Evolutionary conservation across 2,329 filamentous ascomycete species (phyloP).

Genomic region (Pseudopithomyces chartarum): DNA sequence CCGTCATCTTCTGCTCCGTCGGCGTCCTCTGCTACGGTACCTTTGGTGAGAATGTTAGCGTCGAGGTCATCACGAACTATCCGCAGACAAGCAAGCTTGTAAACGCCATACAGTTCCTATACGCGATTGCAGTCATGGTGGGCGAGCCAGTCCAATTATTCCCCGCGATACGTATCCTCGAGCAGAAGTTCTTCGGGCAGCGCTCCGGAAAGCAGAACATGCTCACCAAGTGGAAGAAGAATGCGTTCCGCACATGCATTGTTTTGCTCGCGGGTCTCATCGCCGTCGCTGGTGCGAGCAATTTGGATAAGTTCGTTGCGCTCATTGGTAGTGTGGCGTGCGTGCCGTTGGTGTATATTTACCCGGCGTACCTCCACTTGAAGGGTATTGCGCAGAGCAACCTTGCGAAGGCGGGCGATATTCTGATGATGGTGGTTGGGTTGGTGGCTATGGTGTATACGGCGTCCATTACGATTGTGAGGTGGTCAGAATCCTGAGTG

Average conservation of each 20-base stretch:
- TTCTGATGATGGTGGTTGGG: constrained; percentile 67
- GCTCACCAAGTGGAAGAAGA: constrained; percentile 78
- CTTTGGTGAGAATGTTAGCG: constrained; percentile 70
- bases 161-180: constrained; percentile 73
- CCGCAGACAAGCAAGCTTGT: constrained; percentile 73
- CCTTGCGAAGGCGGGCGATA: constrained; percentile 62
- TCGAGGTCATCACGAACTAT: constrained; percentile 78
- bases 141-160: constrained; percentile 77
- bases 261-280: constrained; percentile 65
- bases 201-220: constrained; percentile 68
- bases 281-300: constrained; percentile 67
- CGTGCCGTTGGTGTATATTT: constrained; percentile 77
- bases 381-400: constrained; percentile 66
- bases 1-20: constrained; percentile 72
- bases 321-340: constrained; percentile 76
- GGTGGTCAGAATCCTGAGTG: constrained; percentile 37
- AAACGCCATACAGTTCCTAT: constrained; percentile 76
- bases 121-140: constrained; percentile 73
- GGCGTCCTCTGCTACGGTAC: constrained; percentile 76
- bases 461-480: constrained; percentile 63
- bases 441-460: constrained; percentile 76
- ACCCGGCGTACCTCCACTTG: constrained; percentile 73
- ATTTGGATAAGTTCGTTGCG: constrained; percentile 76
- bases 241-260: constrained; percentile 63
- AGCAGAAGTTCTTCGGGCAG: constrained; percentile 69